Evolutionary conservation across 2,329 filamentous ascomycete species (phyloP), one percentile per base, ranked within the genome.

Genomic region (Annulohypoxylon truncatum): DNA sequence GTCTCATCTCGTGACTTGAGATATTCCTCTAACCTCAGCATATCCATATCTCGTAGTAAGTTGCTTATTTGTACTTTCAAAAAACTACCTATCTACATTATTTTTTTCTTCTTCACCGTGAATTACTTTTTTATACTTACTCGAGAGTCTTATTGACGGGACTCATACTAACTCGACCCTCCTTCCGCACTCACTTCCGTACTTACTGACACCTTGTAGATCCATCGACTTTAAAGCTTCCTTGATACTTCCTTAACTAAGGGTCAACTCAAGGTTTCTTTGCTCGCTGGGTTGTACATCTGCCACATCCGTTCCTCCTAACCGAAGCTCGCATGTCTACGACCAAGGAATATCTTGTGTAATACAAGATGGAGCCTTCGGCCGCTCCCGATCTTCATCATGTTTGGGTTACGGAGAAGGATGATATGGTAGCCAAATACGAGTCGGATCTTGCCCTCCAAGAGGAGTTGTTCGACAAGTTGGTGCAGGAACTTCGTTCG

Each of bases 371-470:
- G 66, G 66, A 64, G 29, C 22, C 33, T 40, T 38, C 63, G 5
- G 12, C 48, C 22, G 13, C 42, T 20, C 15, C 10, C 2, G 52
- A 42, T 8, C 15, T 61, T 18, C 55, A 60, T 35, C n/a, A 50
- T 13, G 26, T 20, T 20, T 71, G 68, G 68, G 51, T 40, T 4
- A 26, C 44, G 10, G 57, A 67, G n/a, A 60, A 26, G 20, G 18
- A 28, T 13, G 15, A 47, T 5, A 67, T 72, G 58, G 28, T 55
- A 48, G 28, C 33, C 5, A 58, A 53, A 1, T 68, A 72, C 38
- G 47, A 60, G 8, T 51, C 61, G 3, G 61, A 71, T 28, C 31
- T 66, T 15, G 50, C 40, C 10, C 40, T 57, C 13, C 65, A 57
- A 26, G 55, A 58, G 10, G 40, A 29, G 7, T 33, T 68, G 18